Evolutionary conservation across 2,329 filamentous ascomycete genomes (phyloP).

Genomic region (Pestalotiopsis sp.): DNA sequence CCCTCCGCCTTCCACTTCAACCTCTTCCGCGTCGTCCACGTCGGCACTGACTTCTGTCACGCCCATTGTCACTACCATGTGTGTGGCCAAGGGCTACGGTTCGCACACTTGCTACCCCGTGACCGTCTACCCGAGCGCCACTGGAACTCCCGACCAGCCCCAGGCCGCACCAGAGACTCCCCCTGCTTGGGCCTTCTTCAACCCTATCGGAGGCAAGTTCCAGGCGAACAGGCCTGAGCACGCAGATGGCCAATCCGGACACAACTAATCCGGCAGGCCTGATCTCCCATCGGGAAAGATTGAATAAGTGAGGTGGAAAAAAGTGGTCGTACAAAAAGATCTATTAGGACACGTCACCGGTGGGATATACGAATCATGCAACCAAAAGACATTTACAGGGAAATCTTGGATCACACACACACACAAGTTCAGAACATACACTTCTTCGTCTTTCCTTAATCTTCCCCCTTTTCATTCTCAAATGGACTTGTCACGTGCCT

Average conservation of each 20-base stretch:
- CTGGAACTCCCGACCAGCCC: too few relatives aligned
- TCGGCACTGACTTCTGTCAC: neutral
- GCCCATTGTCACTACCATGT: neutral
- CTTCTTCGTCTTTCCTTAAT: constrained; percentile 16
- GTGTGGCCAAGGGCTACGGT: constrained; percentile 12
- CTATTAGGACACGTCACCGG: too few relatives aligned
- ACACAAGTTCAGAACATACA: constrained; percentile 9
- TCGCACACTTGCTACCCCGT: constrained; percentile 9
- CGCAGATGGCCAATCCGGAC: too few relatives aligned
- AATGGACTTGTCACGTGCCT: neutral
- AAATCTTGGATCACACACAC: neutral
- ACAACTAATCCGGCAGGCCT: too few relatives aligned
- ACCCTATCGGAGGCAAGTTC: too few relatives aligned
- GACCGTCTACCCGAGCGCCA: neutral
- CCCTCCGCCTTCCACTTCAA: neutral
- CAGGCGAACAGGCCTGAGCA: too few relatives aligned
- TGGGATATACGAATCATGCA: too few relatives aligned
- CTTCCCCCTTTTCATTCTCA: neutral
- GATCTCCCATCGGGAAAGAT: neutral
- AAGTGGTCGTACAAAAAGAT: neutral
- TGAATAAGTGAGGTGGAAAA: neutral
- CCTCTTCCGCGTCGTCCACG: neutral
- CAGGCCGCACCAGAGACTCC: neutral
- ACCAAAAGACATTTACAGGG: neutral
- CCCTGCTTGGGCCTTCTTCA: neutral